phyloP scores from a whole-genome alignment of 345 rosid species.

The Gossypium ekmanianum region DNA sequence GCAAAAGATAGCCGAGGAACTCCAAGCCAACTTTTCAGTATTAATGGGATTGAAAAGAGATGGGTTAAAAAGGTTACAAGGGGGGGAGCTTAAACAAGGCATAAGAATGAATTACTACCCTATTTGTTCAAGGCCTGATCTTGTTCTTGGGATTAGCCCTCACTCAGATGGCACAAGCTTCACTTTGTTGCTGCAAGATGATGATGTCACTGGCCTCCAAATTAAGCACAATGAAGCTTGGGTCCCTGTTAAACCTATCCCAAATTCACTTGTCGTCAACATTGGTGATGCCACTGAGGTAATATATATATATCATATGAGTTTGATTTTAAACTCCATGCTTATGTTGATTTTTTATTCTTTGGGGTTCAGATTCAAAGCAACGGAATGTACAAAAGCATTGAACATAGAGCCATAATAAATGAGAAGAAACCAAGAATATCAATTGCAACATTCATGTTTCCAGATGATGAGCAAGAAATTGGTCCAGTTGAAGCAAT shows the following conservation, averaged over 20 bases:
- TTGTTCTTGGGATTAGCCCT: not conserved
- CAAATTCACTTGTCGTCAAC: not conserved
- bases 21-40: not conserved
- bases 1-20: not conserved
- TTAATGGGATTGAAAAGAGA: not conserved
- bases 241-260: not conserved
- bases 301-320: not conserved
- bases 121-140: constrained; percentile 2
- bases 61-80: not conserved
- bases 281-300: constrained; percentile 8
- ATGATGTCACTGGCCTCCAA: not conserved
- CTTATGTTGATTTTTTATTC: no score
- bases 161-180: not conserved
- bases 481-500: constrained; percentile 3
- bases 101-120: constrained; percentile 11
- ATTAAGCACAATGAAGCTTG: not conserved
- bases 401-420: constrained; percentile 30
- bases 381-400: constrained; percentile 29
- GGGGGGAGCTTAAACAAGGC: constrained; percentile 6
- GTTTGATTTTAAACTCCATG: not conserved
- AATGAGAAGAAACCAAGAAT: constrained; percentile 8
- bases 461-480: constrained; percentile 10
- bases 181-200: constrained; percentile 4
- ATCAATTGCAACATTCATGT: constrained; percentile 7
- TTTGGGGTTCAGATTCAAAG: constrained; percentile 11